Conservation (phyloP, 345 rosid genomes). For the Citropsis articulata region DNA sequence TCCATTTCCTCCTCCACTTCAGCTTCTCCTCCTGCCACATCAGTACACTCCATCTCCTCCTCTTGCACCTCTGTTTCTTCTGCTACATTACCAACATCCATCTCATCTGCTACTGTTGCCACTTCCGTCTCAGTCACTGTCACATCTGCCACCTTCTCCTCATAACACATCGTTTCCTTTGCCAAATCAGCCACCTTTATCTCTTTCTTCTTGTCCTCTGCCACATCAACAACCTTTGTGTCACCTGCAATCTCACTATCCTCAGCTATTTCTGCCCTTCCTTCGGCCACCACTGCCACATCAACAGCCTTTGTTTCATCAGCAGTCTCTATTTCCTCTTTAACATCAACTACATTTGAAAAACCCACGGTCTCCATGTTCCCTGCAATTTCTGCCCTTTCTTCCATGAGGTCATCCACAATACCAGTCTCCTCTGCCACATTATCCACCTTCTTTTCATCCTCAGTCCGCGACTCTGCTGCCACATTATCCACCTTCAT, state of each 20-base stretch:
- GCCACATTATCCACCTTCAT: slow-evolving; percentile 15
- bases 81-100: slow-evolving; percentile 17
- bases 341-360: slow-evolving; percentile 6
- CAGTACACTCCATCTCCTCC: slow-evolving; percentile 21
- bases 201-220: slow-evolving; percentile 21
- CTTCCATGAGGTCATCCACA: slow-evolving; percentile 5
- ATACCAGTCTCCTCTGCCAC: slow-evolving; percentile 17
- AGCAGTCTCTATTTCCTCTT: slow-evolving; percentile 13
- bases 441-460: slow-evolving; percentile 9
- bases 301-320: slow-evolving; percentile 14
- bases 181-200: background rate
- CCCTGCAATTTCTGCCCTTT: slow-evolving; percentile 2
- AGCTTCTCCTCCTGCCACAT: slow-evolving; percentile 22
- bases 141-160: slow-evolving; percentile 10
- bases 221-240: slow-evolving; percentile 23
- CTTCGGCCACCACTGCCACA: slow-evolving; percentile 6
- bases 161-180: slow-evolving; percentile 1
- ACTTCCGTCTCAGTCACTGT: background rate
- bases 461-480: background rate
- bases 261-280: slow-evolving; percentile 15
- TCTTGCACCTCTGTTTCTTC: slow-evolving; percentile 18
- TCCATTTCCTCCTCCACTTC: background rate
- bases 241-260: slow-evolving; percentile 25
- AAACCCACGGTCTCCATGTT: background rate
- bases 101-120: slow-evolving; percentile 7